Base-by-base conservation (phyloP, 768 basidiomycete genomes). In the Psilocybe sp. region DNA sequence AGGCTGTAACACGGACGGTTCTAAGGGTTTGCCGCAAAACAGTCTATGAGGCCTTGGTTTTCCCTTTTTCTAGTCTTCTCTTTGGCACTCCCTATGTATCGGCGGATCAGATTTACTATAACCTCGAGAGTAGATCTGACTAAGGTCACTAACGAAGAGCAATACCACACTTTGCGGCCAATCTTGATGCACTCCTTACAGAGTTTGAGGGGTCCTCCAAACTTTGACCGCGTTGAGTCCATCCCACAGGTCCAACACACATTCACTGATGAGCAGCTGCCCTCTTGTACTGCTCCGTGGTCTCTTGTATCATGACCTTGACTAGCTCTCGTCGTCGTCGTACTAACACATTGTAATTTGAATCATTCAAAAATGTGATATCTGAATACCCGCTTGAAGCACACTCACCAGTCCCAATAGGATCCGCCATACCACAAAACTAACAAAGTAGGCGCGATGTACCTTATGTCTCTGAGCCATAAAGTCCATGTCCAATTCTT, bases 41-140 rank as follows among this genome's bases (percentile, higher is more conserved):
- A 18, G 33, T 33, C 55, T 58, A 42, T 60, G 61, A 12, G 57
- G 54, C 5, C 9, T 33, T 14, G 52, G 50, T 7, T 28, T 46
- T 20, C 59, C 59, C 19, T 47, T 19, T 43, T 57, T 61, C 62
- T 60, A 63, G 39, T 61, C 62, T 4, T 55, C 35, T n/a, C 46
- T 50, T 46, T 64, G 62, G 44, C 62, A 61, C 20, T 60, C 55
- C 18, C 62, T 61, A 32, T 37, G 16, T 47, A 44, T 19, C 36
- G 15, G 4, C 19, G 31, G 23, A 38, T 15, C 39, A 18, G n/a
- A 1, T 9, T 23, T 16, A 20, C 34, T 0, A 46, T 19, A n/a
- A 34, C 23, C 39, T 15, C 12, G n/a, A 7, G 23, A 28, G 23
- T 7, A 12, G n/a, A 19, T 23, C 9, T 13, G 4, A 47, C 33